phyloP scores from a whole-genome alignment of 768 basidiomycete species.

The Boletellus ananas region DNA sequence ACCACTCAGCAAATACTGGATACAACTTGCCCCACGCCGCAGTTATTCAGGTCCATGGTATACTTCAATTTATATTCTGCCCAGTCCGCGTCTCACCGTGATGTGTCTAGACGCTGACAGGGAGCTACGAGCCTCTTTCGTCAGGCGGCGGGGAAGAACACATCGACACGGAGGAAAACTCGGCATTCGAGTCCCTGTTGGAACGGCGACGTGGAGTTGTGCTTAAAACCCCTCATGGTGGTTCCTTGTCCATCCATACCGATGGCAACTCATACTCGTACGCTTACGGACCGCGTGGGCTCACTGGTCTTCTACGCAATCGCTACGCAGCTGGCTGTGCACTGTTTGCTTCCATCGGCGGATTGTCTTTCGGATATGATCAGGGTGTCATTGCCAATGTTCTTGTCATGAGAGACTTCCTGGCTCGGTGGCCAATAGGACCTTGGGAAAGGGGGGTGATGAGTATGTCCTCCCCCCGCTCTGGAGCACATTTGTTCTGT shows the following conservation, averaged over 20 bases:
- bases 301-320: slow-evolving; percentile 62
- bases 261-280: slow-evolving; percentile 50
- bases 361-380: slow-evolving; percentile 78
- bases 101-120: slow-evolving; percentile 2
- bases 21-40: no score
- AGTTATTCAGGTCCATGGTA: slow-evolving; percentile 12
- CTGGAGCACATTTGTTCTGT: not conserved
- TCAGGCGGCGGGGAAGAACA: slow-evolving; percentile 11
- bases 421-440: slow-evolving; percentile 62
- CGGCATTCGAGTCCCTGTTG: slow-evolving; percentile 16
- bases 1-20: no score
- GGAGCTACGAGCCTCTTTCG: slow-evolving; percentile 15
- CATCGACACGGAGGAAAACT: slow-evolving; percentile 8
- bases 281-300: slow-evolving; percentile 67
- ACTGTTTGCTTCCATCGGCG: slow-evolving; percentile 73
- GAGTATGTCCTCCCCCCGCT: slow-evolving; percentile 46
- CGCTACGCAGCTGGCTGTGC: slow-evolving; percentile 64
- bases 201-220: slow-evolving; percentile 15
- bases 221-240: slow-evolving; percentile 25
- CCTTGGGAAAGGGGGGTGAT: slow-evolving; percentile 72
- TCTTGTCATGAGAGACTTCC: slow-evolving; percentile 76
- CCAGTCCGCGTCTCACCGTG: not conserved
- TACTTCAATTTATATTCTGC: not conserved
- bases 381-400: slow-evolving; percentile 87
- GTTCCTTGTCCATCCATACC: slow-evolving; percentile 22